These are phyloP conservation scores for Fusarium begoniae DNA, from an alignment of 2,329 filamentous ascomycete genomes.

Conservation along the genomic window DNA sequence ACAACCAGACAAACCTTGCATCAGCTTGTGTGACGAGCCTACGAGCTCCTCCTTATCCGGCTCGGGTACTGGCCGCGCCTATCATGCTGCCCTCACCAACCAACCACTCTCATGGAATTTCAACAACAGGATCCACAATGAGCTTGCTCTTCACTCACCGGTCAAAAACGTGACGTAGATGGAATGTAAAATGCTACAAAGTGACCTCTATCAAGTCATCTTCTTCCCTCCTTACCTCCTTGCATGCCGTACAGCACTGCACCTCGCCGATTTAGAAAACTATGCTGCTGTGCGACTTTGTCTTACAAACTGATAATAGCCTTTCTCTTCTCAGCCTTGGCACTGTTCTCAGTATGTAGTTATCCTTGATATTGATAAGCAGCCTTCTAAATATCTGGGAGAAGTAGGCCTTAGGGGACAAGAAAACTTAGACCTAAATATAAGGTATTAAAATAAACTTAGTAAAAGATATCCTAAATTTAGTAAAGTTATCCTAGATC, in stretches of 20 bases:
- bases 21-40: slow-evolving; percentile 7
- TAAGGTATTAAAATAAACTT: too few relatives aligned
- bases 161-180: slow-evolving; percentile 38
- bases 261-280: slow-evolving; percentile 26
- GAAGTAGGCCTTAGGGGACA: background rate
- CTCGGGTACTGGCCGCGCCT: slow-evolving; percentile 22
- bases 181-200: slow-evolving; percentile 27
- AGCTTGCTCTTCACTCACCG: slow-evolving; percentile 32
- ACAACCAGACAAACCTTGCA: slow-evolving; percentile 2
- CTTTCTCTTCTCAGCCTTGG: background rate
- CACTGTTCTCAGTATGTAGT: background rate
- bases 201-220: slow-evolving; percentile 14
- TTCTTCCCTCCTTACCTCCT: background rate
- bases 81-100: slow-evolving; percentile 23
- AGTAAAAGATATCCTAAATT: too few relatives aligned
- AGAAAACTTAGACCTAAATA: too few relatives aligned
- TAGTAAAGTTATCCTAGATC: too few relatives aligned
- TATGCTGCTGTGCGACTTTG: slow-evolving; percentile 8
- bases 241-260: slow-evolving; percentile 25
- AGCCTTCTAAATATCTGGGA: background rate
- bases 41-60: slow-evolving; percentile 21
- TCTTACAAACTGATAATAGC: background rate
- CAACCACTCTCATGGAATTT: slow-evolving; percentile 29
- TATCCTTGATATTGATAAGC: background rate
- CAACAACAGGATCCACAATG: slow-evolving; percentile 22